Evolutionary conservation across 441 rosid species (phyloP), one percentile per base, ranked within the genome.

Genomic region (Cnidoscolus chayamansa): DNA sequence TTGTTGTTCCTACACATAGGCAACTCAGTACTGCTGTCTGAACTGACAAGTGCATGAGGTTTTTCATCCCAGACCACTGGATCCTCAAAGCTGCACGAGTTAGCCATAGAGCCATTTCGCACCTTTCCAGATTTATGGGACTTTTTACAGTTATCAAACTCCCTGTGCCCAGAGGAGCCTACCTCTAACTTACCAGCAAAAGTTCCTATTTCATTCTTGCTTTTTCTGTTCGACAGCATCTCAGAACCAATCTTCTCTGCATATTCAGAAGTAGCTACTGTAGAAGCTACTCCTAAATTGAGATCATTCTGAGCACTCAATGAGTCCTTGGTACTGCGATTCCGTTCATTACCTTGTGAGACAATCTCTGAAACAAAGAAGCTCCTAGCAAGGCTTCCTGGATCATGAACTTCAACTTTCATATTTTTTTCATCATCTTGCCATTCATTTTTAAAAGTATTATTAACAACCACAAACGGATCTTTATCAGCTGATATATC

Each of bases 11-110:
- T 80, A 53, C 43, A 67, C 30, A 80, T 71, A 80, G 88, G 85
- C 66, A 62, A 76, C 82, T 88, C 74, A 68, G 84, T 72, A 73
- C 83, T 82, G 82, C 93, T 80, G 70, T 88, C 90, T 81, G 87
- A 81, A 78, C 92, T 87, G 71, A 60, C 85, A 77, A 81, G 79
- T 64, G 72, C 83, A 78, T 83, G 76, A 83, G 87, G 83, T 76
- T 85, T 89, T 64, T 72, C 87, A 81, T 92, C 93, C 77, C 85
- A 76, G 61, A 83, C 84, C 62, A 79, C 81, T 2, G 83, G 86
- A 72, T 88, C 83, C 72, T 81, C 86, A 67, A 71, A 73, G 79
- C 82, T 80, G 81, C 78, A 85, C 62, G 59, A 57, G 63, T 74
- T 72, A 73, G 76, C 82, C 51, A 62, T 72, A 68, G 75, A 65